Evolutionary conservation across 2,329 filamentous ascomycete genomes (phyloP).

Genomic region (Clonostachys rhizophaga): DNA sequence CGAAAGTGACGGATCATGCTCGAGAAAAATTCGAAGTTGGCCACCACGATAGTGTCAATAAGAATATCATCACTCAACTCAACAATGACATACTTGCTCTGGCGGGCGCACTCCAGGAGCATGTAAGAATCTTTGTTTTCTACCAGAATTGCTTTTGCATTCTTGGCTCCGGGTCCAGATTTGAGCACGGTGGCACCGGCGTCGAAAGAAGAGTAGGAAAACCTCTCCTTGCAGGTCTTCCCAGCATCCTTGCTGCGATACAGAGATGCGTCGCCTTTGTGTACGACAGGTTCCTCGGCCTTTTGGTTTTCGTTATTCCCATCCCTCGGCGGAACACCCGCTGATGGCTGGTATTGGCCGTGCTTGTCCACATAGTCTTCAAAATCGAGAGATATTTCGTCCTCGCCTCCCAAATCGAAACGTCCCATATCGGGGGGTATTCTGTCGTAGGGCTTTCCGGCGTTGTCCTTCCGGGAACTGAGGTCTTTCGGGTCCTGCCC

Average conservation of each 20-base stretch:
- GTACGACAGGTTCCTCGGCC: slow-evolving; percentile 37
- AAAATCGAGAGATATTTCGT: slow-evolving; percentile 67
- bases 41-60: slow-evolving; percentile 93
- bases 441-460: slow-evolving; percentile 38
- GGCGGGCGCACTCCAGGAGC: slow-evolving; percentile 81
- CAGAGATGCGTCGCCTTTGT: slow-evolving; percentile 44
- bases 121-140: slow-evolving; percentile 99
- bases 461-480: slow-evolving; percentile 55
- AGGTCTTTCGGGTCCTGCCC: slow-evolving; percentile 69
- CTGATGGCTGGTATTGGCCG: slow-evolving; percentile 12
- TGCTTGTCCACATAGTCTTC: slow-evolving; percentile 38
- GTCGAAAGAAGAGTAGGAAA: slow-evolving; percentile 97
- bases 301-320: slow-evolving; percentile 2
- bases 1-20: slow-evolving; percentile 91
- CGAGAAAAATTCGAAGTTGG: slow-evolving; percentile 98
- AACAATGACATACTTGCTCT: slow-evolving; percentile 91
- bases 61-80: slow-evolving; percentile 84
- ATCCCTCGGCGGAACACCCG: slow-evolving; percentile 2
- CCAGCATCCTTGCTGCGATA: slow-evolving; percentile 87
- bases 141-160: slow-evolving; percentile 80
- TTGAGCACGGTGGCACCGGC: slow-evolving; percentile 92
- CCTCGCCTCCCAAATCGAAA: slow-evolving; percentile 80
- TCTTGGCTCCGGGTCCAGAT: slow-evolving; percentile 81
- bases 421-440: slow-evolving; percentile 62
- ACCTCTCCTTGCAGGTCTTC: slow-evolving; percentile 95